These are phyloP conservation scores for Andrographis paniculata DNA, from an alignment of 305 asterid species.

Conservation along the genomic window DNA sequence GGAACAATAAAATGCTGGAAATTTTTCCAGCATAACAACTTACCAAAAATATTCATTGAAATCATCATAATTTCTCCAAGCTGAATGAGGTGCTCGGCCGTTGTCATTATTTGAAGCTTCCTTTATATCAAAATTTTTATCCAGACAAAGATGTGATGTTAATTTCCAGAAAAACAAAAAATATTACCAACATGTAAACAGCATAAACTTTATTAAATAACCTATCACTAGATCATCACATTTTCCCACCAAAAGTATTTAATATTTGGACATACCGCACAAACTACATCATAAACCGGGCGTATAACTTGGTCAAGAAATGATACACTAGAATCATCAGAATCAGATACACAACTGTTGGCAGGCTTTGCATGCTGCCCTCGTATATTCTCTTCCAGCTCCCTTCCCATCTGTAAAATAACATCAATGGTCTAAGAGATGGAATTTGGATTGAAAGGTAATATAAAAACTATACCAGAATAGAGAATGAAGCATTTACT, in stretches of 20 bases:
- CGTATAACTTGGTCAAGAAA: conserved; percentile 78
- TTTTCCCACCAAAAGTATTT: conserved; percentile 13
- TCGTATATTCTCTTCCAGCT: conserved; percentile 65
- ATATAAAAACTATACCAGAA: conserved; percentile 7
- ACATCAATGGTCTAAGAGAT: conserved; percentile 21
- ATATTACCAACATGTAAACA: too few relatives aligned
- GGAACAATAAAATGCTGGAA: background rate
- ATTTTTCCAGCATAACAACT: conserved; percentile 15
- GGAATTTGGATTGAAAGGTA: background rate
- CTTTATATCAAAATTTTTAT: conserved; percentile 30
- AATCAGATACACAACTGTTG: conserved; percentile 67
- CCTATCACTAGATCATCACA: conserved; percentile 9
- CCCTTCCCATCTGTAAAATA: conserved; percentile 81
- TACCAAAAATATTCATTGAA: conserved; percentile 97
- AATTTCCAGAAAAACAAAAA: conserved; percentile 5
- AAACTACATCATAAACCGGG: conserved; percentile 74
- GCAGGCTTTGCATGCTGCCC: conserved; percentile 79
- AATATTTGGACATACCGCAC: conserved; percentile 59
- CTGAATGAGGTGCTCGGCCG: conserved; percentile 96
- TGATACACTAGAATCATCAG: conserved; percentile 74
- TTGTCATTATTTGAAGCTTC: conserved; percentile 87
- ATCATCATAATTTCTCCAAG: conserved; percentile 98
- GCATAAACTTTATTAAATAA: conserved; percentile 4
- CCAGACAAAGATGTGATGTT: background rate
- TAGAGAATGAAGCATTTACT: background rate